Base-by-base conservation (phyloP, 2,329 filamentous ascomycete genomes). In the Aspergillus arachidicola region DNA sequence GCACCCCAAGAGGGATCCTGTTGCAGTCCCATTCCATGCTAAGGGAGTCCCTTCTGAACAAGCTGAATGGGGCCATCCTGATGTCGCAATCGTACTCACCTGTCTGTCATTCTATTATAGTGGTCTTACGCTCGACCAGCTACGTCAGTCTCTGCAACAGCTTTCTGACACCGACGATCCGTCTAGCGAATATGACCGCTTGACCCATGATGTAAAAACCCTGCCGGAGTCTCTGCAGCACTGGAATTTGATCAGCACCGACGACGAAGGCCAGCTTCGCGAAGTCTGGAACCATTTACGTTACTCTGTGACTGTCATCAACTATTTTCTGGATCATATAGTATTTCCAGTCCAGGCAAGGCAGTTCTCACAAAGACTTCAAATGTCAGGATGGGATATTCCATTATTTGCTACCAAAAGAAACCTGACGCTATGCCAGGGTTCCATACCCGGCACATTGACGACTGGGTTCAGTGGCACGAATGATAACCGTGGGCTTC, bases 401-500 rank as follows among this genome's bases (percentile, higher is more conserved):
- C 87, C 87, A 0, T 70, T 87, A 0, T 80, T 79, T 28, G 61
- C 30, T 11, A 41, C 76, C 2, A 64, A 62, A 59, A 19, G 23
- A 36, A 41, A 34, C 19, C 16, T 1, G 14, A 41, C 19, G 16
- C 36, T 41, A 41, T 41, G 36, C 36, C 12, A 41, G 36, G 36
- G 12, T 7, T 41, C 36, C 36, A 41, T 41, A 14, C 16, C 36
- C 14, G 5, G 19, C 36, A 9, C 41, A 23, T 28, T 83, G 1
- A 90, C 88, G 0, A 91, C 89, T 0, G 90, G 90, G 0, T 93
- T 93, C 71, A 90, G 87, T 9, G 90, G 90, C 0, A 92, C 90
- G 0, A 92, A 91, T 50, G 90, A 92, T 69, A 87, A 85, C 21
- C 80, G 83, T 38, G 77, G 75, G 0, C 79, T 90, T 36, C 74